phyloP scores from a whole-genome alignment of 371 early-diverging fungal species.

The Mucor indicus region DNA sequence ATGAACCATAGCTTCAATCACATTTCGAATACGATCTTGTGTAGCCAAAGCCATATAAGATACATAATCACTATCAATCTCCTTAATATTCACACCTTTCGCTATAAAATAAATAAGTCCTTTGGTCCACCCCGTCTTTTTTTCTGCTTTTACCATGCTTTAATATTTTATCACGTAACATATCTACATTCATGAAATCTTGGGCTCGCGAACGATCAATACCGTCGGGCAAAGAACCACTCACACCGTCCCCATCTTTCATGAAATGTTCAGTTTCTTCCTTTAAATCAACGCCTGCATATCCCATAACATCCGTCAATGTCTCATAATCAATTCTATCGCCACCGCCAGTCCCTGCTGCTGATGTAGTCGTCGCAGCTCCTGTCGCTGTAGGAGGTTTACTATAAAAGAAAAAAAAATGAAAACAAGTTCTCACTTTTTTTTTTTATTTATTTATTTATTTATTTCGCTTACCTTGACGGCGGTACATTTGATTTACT shows the following conservation, averaged over 20 bases:
- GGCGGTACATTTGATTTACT: conserved; percentile 11
- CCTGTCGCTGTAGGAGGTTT: conserved; percentile 4
- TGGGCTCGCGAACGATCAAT: conserved; percentile 56
- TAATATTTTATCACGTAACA: conserved; percentile 39
- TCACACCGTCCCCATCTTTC: conserved; percentile 36
- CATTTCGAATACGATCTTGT: conserved; percentile 62
- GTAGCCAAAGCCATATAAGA: conserved; percentile 71
- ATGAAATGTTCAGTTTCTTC: conserved; percentile 61
- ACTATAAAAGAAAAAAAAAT: background rate
- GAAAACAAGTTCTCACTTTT: background rate
- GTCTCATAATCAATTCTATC: conserved; percentile 58
- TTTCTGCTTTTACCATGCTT: conserved; percentile 33
- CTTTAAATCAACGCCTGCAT: conserved; percentile 82
- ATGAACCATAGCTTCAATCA: conserved; percentile 65
- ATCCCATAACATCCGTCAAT: conserved; percentile 82
- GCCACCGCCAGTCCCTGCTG: conserved; percentile 8
- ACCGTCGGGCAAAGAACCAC: conserved; percentile 22
- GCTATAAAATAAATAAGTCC: conserved; percentile 17
- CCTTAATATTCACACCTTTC: conserved; percentile 30
- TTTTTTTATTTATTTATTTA: background rate
- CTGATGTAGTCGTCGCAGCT: conserved; percentile 8
- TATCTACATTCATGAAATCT: conserved; percentile 51
- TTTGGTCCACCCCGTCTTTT: background rate
- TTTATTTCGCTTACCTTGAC: conserved; percentile 7
- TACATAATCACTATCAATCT: conserved; percentile 65